Conservation (phyloP, 2,329 filamentous ascomycete genomes). For the Phaeophleospora eucalypticola region DNA sequence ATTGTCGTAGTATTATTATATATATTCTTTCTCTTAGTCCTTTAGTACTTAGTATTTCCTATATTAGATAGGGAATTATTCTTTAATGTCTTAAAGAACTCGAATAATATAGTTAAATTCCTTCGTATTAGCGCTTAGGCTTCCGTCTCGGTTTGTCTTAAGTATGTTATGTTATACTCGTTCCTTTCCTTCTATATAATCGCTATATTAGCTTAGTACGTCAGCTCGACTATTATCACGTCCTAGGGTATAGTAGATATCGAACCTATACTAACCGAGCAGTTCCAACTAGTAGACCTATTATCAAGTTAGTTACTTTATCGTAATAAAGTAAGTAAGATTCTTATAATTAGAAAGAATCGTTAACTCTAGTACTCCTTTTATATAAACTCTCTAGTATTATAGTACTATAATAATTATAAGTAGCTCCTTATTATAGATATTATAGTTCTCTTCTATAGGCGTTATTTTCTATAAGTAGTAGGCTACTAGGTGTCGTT, state of each 20-base stretch:
- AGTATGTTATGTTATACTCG: constrained; percentile 2
- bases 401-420: background rate
- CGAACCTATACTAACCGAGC: constrained; percentile 3
- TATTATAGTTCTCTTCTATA: constrained; percentile 15
- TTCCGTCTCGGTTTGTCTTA: background rate
- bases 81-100: constrained; percentile 6
- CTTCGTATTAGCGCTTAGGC: constrained; percentile 1
- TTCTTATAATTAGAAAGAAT: background rate
- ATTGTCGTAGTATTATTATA: constrained; percentile 11
- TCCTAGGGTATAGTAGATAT: constrained; percentile 1
- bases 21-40: constrained; percentile 10
- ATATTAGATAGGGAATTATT: constrained; percentile 10
- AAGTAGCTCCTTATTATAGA: constrained; percentile 1
- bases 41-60: constrained; percentile 10
- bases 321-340: background rate
- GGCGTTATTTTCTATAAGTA: constrained; percentile 15
- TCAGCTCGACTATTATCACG: background rate
- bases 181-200: constrained; percentile 3
- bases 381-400: background rate
- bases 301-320: background rate
- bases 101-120: constrained; percentile 6
- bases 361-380: background rate
- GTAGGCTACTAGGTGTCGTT: constrained; percentile 14
- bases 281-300: background rate
- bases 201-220: background rate